A percentile compares a stretch with the other conserved stretches of the same genome.
Evolutionary conservation across 805 yeast genomes (phyloP).

Genomic region (Sugiyamaella boreocaroliniensis): DNA sequence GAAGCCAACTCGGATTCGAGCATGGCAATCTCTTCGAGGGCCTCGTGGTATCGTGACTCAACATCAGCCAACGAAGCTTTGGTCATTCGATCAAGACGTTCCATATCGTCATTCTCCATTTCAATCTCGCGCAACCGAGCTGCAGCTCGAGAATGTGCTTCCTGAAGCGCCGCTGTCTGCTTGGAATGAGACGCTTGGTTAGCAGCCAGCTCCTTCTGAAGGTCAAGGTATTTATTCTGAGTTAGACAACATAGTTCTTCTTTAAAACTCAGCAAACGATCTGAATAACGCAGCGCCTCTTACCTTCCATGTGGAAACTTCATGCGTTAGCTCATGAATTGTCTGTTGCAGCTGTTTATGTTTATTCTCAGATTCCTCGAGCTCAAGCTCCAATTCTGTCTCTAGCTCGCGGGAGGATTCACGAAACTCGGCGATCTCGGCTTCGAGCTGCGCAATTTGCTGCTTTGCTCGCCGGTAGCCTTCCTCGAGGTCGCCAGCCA

Average conservation of each 20-base stretch:
- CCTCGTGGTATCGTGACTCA: slow-evolving; percentile 31
- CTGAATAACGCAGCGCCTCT: neutral
- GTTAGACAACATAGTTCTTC: neutral
- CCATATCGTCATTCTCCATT: slow-evolving; percentile 39
- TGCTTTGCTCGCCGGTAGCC: slow-evolving; percentile 14
- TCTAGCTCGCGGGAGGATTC: slow-evolving; percentile 40
- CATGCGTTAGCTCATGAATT: slow-evolving; percentile 20
- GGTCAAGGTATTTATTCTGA: slow-evolving; percentile 21
- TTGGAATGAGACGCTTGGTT: slow-evolving; percentile 21
- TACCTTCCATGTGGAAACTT: slow-evolving; percentile 26
- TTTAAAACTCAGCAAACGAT: too few relatives aligned
- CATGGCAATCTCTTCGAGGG: slow-evolving; percentile 36
- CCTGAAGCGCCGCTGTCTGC: slow-evolving; percentile 27
- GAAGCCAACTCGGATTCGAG: slow-evolving; percentile 35
- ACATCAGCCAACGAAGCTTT: slow-evolving; percentile 31
- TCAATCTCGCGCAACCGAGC: slow-evolving; percentile 37
- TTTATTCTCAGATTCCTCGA: slow-evolving; percentile 30
- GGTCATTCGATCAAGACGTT: slow-evolving; percentile 36
- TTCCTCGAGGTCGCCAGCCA: neutral
- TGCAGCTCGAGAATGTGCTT: slow-evolving; percentile 29
- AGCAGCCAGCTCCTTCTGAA: slow-evolving; percentile 25
- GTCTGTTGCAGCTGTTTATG: slow-evolving; percentile 22
- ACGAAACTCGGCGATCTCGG: slow-evolving; percentile 39
- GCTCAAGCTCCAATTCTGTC: slow-evolving; percentile 40
- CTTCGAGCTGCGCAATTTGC: slow-evolving; percentile 37